phyloP scores from a whole-genome alignment of 768 basidiomycete species.

The Terana coerulea region DNA sequence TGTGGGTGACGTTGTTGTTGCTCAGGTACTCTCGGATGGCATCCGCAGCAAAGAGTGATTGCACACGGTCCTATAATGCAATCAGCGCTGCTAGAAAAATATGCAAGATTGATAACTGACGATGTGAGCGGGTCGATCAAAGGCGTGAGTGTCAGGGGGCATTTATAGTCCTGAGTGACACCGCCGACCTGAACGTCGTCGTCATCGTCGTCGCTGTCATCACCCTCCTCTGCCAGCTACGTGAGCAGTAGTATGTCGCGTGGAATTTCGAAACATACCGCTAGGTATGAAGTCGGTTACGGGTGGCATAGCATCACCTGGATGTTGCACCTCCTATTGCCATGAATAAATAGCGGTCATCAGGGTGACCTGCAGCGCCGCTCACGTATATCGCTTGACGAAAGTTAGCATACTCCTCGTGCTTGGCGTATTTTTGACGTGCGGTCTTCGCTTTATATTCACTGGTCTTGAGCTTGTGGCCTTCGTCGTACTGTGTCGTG shows the following conservation, averaged over 20 bases:
- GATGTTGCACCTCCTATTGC: constrained; percentile 63
- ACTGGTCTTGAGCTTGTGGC: constrained; percentile 38
- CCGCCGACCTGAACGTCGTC: constrained; percentile 90
- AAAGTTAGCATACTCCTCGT: constrained; percentile 56
- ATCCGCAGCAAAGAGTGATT: constrained; percentile 78
- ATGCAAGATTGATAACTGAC: constrained; percentile 42
- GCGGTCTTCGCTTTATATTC: constrained; percentile 58
- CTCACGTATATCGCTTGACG: constrained; percentile 65
- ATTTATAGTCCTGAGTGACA: constrained; percentile 76
- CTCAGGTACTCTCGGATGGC: constrained; percentile 67
- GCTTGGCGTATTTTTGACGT: constrained; percentile 75
- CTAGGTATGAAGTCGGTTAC: constrained; percentile 66
- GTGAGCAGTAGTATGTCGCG: not conserved
- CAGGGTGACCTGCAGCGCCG: constrained; percentile 8
- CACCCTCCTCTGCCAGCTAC: constrained; percentile 59
- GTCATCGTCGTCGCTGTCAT: constrained; percentile 80
- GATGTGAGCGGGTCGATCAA: constrained; percentile 78
- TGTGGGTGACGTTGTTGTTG: constrained; percentile 24
- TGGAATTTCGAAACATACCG: constrained; percentile 41
- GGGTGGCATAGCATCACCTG: constrained; percentile 70
- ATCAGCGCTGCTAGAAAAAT: not conserved
- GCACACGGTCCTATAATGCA: constrained; percentile 52
- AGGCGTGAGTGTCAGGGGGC: constrained; percentile 69
- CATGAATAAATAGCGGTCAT: not conserved
- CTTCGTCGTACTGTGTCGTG: constrained; percentile 45